Percentiles rank a stretch among this genome's conserved stretches.
Evolutionary conservation across 495 filamentous ascomycete species (phyloP).

Genomic region (Terfezia claveryi): DNA sequence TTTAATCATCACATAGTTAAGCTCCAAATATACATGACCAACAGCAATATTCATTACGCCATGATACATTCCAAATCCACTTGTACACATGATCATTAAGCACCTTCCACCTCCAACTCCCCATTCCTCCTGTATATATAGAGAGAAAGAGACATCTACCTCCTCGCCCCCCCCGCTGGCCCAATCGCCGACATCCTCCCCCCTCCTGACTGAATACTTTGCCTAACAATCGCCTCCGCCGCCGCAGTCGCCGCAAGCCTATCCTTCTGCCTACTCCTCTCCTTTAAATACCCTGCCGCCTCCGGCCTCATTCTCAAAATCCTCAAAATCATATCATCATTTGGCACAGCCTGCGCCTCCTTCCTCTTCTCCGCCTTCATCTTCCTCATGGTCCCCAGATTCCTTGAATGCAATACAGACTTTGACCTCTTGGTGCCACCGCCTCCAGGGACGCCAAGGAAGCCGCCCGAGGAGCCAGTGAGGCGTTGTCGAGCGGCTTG

Average conservation of each 20-base stretch:
- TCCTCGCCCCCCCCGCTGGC: background rate
- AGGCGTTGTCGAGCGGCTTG: constrained; percentile 34
- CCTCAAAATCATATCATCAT: constrained; percentile 92
- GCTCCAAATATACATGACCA: no score
- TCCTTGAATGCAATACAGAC: constrained; percentile 83
- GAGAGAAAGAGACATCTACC: no score
- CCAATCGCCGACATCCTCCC: constrained; percentile 22
- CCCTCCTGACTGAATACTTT: constrained; percentile 59
- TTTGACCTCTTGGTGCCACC: constrained; percentile 48
- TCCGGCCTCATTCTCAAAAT: constrained; percentile 93
- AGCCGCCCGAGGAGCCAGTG: constrained; percentile 28
- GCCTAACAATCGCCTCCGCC: constrained; percentile 81
- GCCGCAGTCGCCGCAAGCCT: constrained; percentile 71
- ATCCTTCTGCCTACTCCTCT: constrained; percentile 84
- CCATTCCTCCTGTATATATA: no score
- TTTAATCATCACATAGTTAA: no score
- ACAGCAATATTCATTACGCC: no score
- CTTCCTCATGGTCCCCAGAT: constrained; percentile 86
- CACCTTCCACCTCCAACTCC: no score
- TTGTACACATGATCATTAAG: no score
- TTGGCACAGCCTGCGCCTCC: constrained; percentile 88
- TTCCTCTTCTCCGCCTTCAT: constrained; percentile 89
- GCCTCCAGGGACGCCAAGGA: constrained; percentile 40
- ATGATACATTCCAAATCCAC: no score
- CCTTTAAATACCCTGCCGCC: constrained; percentile 71